Evolutionary conservation across 306 rosid genomes (phyloP).

Genomic region (Prunus dulcis): DNA sequence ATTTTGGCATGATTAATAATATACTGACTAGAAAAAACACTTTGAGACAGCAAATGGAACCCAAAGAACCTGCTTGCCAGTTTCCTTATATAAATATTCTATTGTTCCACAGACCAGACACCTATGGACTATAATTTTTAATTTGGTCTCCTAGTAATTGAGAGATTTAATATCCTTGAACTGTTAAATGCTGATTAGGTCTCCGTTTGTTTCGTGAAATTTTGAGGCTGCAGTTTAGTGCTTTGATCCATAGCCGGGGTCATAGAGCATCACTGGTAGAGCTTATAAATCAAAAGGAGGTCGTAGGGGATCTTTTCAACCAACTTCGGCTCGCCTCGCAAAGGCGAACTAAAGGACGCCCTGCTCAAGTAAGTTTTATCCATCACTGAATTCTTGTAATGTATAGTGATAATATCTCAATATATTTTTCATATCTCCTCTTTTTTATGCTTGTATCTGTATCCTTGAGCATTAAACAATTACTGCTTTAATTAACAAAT

Average conservation of each 20-base stretch:
- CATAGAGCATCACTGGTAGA: conserved; percentile 73
- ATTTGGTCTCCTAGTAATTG: neutral
- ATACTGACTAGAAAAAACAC: neutral
- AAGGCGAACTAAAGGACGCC: conserved; percentile 74
- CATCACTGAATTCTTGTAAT: neutral
- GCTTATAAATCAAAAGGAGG: conserved; percentile 92
- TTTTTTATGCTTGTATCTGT: too few species aligned
- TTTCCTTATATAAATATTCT: neutral
- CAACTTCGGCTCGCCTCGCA: conserved; percentile 95
- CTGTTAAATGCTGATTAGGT: conserved; percentile 18
- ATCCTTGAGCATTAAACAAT: too few species aligned
- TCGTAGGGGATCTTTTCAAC: conserved; percentile 87
- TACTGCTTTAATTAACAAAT: too few species aligned
- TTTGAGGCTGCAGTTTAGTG: conserved; percentile 71
- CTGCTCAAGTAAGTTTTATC: conserved; percentile 83
- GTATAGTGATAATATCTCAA: neutral
- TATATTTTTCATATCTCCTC: too few species aligned
- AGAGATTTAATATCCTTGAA: neutral
- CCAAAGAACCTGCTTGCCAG: neutral
- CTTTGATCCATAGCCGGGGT: conserved; percentile 60
- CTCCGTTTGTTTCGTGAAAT: conserved; percentile 19
- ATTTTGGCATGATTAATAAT: neutral
- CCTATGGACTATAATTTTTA: neutral
- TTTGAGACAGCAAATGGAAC: neutral
- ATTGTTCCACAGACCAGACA: neutral